Percentiles rank a stretch among this genome's conserved stretches.
Conservation (phyloP, 2,329 filamentous ascomycete species). For the Aspergillus chevalieri region DNA sequence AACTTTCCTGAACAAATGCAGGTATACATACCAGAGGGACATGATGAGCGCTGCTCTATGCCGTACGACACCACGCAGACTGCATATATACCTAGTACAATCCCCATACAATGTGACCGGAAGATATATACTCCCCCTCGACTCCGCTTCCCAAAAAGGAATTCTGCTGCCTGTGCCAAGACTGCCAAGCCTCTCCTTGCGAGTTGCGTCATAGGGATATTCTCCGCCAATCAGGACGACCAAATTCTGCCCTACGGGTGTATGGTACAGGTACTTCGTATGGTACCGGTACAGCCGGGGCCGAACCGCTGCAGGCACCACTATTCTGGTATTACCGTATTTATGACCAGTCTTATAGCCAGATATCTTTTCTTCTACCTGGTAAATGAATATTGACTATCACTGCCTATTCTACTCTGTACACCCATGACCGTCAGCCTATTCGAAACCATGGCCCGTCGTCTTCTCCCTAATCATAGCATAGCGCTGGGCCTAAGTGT, state of each 20-base stretch:
- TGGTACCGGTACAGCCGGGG: no score
- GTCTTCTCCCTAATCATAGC: slow-evolving; percentile 20
- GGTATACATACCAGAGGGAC: no score
- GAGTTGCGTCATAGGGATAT: no score
- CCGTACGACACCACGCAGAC: no score
- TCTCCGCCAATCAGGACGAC: not conserved
- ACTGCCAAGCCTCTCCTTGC: not conserved
- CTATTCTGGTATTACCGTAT: not conserved
- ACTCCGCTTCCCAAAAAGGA: not conserved
- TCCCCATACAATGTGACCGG: not conserved
- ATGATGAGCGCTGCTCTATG: no score
- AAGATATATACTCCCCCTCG: no score
- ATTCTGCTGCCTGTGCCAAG: not conserved
- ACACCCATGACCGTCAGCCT: slow-evolving; percentile 11
- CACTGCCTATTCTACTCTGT: not conserved
- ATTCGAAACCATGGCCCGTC: slow-evolving; percentile 24
- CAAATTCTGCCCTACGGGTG: not conserved
- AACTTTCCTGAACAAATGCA: no score
- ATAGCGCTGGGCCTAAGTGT: slow-evolving; percentile 25
- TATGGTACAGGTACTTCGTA: no score
- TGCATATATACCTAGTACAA: not conserved
- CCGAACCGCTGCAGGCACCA: not conserved
- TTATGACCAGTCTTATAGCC: no score
- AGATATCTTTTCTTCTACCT: no score
- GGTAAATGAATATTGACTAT: no score